A percentile compares a stretch with the other conserved stretches of the same genome.
These are phyloP conservation scores for Isatis lusitanica DNA, from an alignment of 441 rosid genomes.

Conservation along the genomic window DNA sequence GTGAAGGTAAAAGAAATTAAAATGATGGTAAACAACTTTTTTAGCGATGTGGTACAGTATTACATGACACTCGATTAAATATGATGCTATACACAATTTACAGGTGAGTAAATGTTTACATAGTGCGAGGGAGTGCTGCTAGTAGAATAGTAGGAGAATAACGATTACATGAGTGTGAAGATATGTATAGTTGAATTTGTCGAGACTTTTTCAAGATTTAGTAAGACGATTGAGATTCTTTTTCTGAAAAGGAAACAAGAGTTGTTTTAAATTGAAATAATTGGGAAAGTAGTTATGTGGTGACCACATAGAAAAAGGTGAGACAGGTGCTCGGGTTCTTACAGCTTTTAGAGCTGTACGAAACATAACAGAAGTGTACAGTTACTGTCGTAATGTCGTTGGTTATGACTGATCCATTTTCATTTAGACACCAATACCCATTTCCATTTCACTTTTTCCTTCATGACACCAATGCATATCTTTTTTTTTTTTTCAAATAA, in stretches of 20 bases:
- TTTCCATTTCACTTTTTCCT: slow-evolving; percentile 4
- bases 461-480: background rate
- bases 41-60: too few species aligned
- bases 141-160: too few species aligned
- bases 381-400: slow-evolving; percentile 34
- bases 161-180: background rate
- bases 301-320: slow-evolving; percentile 28
- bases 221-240: background rate
- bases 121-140: too few species aligned
- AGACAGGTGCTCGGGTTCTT: slow-evolving; percentile 21
- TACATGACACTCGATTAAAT: too few species aligned
- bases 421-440: slow-evolving; percentile 9
- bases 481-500: background rate
- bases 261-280: background rate
- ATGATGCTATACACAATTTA: too few species aligned
- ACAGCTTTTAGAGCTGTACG: slow-evolving; percentile 18
- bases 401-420: slow-evolving; percentile 16
- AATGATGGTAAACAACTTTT: too few species aligned
- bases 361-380: slow-evolving; percentile 33
- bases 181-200: background rate
- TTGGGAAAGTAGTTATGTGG: slow-evolving; percentile 18
- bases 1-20: too few species aligned
- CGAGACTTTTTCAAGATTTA: background rate
- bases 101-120: too few species aligned
- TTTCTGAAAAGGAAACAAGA: background rate